phyloP scores from a whole-genome alignment of 257 asterid species.

The Solanum pinnatisectum region DNA sequence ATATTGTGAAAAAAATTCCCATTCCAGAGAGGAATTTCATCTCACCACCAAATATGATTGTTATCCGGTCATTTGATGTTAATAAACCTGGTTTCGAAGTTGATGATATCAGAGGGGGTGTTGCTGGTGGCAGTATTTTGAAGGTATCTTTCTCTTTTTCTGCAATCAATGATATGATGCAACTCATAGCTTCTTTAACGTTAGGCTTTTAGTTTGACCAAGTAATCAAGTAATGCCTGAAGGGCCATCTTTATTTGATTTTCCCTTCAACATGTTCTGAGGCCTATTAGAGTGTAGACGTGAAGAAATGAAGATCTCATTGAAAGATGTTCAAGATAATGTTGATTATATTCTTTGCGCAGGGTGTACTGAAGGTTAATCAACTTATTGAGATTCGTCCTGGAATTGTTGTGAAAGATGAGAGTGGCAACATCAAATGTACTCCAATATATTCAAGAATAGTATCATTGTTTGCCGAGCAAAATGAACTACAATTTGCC shows the following conservation, averaged over 20 bases:
- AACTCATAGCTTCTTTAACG: not conserved
- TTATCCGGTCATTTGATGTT: constrained; percentile 92
- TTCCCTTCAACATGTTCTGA: not conserved
- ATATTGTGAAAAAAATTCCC: constrained; percentile 76
- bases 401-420: constrained; percentile 91
- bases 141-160: constrained; percentile 38
- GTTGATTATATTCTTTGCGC: constrained; percentile 13
- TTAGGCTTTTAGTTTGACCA: not conserved
- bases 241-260: not conserved
- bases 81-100: constrained; percentile 97
- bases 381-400: constrained; percentile 91
- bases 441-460: constrained; percentile 92
- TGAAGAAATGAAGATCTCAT: not conserved
- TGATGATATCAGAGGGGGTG: constrained; percentile 94
- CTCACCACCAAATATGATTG: constrained; percentile 97
- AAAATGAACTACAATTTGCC: constrained; percentile 87
- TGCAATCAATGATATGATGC: not conserved
- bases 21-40: constrained; percentile 78
- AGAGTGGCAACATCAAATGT: constrained; percentile 74
- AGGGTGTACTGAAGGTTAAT: constrained; percentile 94
- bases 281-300: not conserved
- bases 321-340: not conserved
- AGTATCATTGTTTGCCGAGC: constrained; percentile 84
- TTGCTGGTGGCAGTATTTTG: constrained; percentile 97
- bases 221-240: not conserved